These are phyloP conservation scores for Kernera saxatilis DNA, from an alignment of 345 rosid species.

Conservation along the genomic window DNA sequence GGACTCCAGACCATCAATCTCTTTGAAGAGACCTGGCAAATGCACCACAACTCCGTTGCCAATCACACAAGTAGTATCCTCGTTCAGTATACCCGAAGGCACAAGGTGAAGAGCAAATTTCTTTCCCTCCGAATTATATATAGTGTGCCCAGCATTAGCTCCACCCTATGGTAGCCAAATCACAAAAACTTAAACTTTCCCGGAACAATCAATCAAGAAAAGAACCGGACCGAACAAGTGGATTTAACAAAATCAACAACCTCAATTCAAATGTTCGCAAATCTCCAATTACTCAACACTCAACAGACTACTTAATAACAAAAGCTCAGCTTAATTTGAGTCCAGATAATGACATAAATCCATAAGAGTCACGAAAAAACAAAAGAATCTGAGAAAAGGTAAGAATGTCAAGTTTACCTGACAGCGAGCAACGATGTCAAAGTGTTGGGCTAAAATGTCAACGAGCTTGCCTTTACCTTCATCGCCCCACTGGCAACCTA, in stretches of 20 bases:
- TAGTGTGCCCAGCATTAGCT: constrained; percentile 99
- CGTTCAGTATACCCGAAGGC: constrained; percentile 86
- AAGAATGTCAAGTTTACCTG: constrained; percentile 46
- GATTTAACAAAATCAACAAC: neutral
- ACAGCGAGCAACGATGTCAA: constrained; percentile 96
- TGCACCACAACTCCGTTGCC: constrained; percentile 97
- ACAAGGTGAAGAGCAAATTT: constrained; percentile 96
- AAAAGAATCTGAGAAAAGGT: neutral
- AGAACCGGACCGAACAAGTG: neutral
- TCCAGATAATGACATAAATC: neutral
- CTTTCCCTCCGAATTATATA: constrained; percentile 86
- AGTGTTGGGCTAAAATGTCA: constrained; percentile 80
- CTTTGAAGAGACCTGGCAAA: constrained; percentile 77
- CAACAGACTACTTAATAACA: neutral
- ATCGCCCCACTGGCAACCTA: constrained; percentile 97
- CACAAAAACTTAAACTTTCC: neutral
- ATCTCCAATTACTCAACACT: neutral
- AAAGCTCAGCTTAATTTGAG: neutral
- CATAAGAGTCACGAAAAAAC: neutral
- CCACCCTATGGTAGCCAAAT: constrained; percentile 58
- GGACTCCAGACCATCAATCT: constrained; percentile 79
- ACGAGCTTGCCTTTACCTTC: constrained; percentile 99
- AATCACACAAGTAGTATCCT: constrained; percentile 81
- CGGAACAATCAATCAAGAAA: neutral
- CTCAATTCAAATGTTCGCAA: neutral